Percentiles rank a stretch among this genome's conserved stretches.
Evolutionary conservation across 2,329 filamentous ascomycete genomes (phyloP).

Genomic region (Aspergillus terreus): DNA sequence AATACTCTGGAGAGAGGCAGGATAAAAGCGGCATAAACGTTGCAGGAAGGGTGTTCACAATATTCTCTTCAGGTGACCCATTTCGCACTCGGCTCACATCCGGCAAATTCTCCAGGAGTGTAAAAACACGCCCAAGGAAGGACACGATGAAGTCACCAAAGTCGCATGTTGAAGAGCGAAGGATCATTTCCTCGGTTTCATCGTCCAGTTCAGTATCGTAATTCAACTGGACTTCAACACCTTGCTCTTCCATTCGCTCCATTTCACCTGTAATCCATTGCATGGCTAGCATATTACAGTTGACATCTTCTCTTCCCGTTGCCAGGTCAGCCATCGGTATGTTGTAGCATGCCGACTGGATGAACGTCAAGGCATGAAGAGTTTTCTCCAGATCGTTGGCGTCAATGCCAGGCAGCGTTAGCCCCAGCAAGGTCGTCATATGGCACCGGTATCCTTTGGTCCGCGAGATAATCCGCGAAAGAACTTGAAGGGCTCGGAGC

Average conservation of each 20-base stretch:
- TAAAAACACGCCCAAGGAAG: slow-evolving; percentile 91
- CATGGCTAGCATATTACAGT: slow-evolving; percentile 74
- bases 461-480: slow-evolving; percentile 84
- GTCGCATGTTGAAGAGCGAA: slow-evolving; percentile 89
- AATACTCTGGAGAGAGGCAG: slow-evolving; percentile 86
- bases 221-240: slow-evolving; percentile 78
- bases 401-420: slow-evolving; percentile 92
- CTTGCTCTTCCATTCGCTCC: slow-evolving; percentile 86
- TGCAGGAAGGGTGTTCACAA: slow-evolving; percentile 91
- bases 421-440: slow-evolving; percentile 85
- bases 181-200: slow-evolving; percentile 79
- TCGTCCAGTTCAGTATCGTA: slow-evolving; percentile 79
- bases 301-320: slow-evolving; percentile 62
- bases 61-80: slow-evolving; percentile 91
- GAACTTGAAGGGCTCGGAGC: slow-evolving; percentile 83
- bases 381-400: slow-evolving; percentile 98
- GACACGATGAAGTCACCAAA: slow-evolving; percentile 90
- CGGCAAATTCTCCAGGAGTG: slow-evolving; percentile 87
- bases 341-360: slow-evolving; percentile 92
- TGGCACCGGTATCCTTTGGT: slow-evolving; percentile 97
- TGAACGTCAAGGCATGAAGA: slow-evolving; percentile 87
- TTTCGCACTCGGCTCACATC: slow-evolving; percentile 84
- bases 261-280: slow-evolving; percentile 94
- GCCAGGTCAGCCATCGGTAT: slow-evolving; percentile 86
- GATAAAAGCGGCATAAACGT: slow-evolving; percentile 88